Conservation (phyloP, 495 filamentous ascomycete species). For the Trichoderma virens region DNA sequence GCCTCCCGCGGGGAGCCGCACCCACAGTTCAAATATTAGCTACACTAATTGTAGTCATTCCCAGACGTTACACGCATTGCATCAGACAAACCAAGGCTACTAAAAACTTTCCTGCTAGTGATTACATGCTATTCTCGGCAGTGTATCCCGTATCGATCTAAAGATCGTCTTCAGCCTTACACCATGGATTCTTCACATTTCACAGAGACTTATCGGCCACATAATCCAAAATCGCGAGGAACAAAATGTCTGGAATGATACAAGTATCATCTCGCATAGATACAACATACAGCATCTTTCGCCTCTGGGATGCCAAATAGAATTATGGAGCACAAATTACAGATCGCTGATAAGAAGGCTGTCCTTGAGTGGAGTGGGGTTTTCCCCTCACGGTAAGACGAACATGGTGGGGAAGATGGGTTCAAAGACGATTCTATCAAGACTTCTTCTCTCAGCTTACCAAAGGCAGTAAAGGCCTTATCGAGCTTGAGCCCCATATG, state of each 20-base stretch:
- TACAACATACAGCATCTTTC: no score
- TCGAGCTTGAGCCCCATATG: background rate
- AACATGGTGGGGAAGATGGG: background rate
- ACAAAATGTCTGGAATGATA: no score
- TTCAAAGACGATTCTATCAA: background rate
- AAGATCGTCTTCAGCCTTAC: background rate
- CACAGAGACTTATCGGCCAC: no score
- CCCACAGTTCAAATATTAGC: background rate
- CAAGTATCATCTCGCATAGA: no score
- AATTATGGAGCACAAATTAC: background rate
- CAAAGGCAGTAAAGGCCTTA: background rate
- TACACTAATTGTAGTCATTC: background rate
- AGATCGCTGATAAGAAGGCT: background rate
- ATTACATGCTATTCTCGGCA: background rate
- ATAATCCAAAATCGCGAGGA: no score
- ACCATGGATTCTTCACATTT: no score
- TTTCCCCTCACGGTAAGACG: background rate
- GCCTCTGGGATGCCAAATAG: no score
- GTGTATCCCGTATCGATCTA: background rate
- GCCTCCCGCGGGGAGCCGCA: background rate
- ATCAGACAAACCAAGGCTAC: background rate
- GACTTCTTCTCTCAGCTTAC: background rate
- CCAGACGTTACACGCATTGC: background rate
- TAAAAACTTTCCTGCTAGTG: background rate
- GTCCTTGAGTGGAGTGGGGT: background rate